A percentile compares a stretch with the other conserved stretches of the same genome.
These are phyloP conservation scores for Spizellomyces sp. DNA, from an alignment of 192 early-diverging fungal species.

Conservation along the genomic window DNA sequence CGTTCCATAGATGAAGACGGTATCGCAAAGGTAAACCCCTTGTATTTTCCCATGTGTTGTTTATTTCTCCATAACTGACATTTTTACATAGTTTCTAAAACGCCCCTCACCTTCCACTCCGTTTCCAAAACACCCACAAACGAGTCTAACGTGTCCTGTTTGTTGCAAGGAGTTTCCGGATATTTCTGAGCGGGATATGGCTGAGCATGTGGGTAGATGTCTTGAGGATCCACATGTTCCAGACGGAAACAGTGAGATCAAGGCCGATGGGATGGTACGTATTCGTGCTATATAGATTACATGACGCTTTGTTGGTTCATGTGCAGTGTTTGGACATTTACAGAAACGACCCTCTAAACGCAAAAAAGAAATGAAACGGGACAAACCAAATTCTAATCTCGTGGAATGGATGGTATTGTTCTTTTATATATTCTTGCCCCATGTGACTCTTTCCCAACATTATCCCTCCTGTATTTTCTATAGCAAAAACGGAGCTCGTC, in stretches of 20 bases:
- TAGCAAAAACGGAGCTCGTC: too few relatives aligned
- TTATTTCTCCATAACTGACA: background rate
- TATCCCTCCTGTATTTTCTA: background rate
- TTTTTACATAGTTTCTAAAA: conserved; percentile 10
- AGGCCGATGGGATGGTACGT: background rate
- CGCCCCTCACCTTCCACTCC: background rate
- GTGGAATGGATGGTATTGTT: background rate
- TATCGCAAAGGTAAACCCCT: background rate
- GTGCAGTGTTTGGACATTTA: background rate
- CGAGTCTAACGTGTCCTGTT: conserved; percentile 22
- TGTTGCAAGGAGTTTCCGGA: conserved; percentile 3
- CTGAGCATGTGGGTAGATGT: conserved; percentile 28
- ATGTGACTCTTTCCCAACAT: background rate
- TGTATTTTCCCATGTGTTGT: background rate
- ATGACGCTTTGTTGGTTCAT: background rate
- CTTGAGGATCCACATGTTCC: conserved; percentile 7
- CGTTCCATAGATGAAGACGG: background rate
- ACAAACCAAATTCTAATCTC: background rate
- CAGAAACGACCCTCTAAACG: background rate
- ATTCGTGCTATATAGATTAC: background rate
- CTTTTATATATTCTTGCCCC: background rate
- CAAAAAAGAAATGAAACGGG: background rate
- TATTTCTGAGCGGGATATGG: background rate
- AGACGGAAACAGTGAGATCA: background rate
- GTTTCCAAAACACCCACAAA: too few relatives aligned